A percentile compares a stretch with the other conserved stretches of the same genome.
Evolutionary conservation across 768 basidiomycete genomes (phyloP).

Genomic region (Gymnopilus junonius): DNA sequence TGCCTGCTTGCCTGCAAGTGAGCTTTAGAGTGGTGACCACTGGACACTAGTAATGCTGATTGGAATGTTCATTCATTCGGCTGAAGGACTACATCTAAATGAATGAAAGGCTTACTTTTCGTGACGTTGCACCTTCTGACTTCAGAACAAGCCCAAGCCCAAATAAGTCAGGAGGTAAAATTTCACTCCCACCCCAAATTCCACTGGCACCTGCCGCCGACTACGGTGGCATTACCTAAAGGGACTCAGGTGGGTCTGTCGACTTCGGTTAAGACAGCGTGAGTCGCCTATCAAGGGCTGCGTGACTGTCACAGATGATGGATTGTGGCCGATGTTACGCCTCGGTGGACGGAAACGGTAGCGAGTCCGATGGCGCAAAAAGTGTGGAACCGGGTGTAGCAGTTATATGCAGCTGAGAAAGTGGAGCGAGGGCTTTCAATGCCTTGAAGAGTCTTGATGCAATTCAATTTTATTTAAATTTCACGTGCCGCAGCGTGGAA

Average conservation of each 20-base stretch:
- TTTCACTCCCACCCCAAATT: slow-evolving; percentile 1
- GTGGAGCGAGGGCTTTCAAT: background rate
- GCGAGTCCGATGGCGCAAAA: too few species aligned
- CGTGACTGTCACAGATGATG: slow-evolving; percentile 1
- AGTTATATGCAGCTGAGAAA: background rate
- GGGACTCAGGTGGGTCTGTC: background rate
- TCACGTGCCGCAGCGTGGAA: background rate
- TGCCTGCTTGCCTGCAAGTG: background rate
- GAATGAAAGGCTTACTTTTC: slow-evolving; percentile 1
- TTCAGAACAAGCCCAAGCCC: background rate
- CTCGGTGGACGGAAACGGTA: too few species aligned
- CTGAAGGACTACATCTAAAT: background rate
- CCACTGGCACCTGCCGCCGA: background rate
- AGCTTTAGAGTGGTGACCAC: background rate
- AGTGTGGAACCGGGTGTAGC: background rate
- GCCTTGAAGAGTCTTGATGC: background rate
- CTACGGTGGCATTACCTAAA: background rate
- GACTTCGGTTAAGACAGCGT: background rate
- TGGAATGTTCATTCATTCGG: background rate
- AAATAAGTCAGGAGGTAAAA: background rate
- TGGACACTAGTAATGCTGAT: background rate
- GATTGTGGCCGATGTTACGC: background rate
- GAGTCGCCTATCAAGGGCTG: background rate
- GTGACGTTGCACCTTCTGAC: background rate
- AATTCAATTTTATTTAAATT: background rate